Evolutionary conservation across 345 rosid species (phyloP), one percentile per base, ranked within the genome.

Genomic region (Noccaea caerulescens): DNA sequence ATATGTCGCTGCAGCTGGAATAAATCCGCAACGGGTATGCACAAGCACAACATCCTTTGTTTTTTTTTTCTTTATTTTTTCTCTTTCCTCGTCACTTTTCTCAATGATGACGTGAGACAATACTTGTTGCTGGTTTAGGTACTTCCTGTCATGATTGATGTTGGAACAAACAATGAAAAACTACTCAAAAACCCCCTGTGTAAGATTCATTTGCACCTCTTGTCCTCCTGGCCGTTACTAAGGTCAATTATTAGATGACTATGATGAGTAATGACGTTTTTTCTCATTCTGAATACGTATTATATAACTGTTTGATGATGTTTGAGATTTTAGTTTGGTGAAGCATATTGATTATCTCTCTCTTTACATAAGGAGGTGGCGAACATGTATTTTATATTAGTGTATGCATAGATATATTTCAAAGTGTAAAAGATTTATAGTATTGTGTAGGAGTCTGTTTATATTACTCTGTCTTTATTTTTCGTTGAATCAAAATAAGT

Each of bases 61-160:
- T 42, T 36, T n/a, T 20, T 20, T 20, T 20, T 20, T 20, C 7
- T 5, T 10, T 7, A 9, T 10, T 30, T 34, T 2, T 5, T 10
- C 4, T 20, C 8, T 30, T 34, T 2, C 25, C 1, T 23, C 20
- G 7, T 4, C 39, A 55, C 16, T 42, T 41, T 63, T 63, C 14
- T 52, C 4, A 42, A 33, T 72, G 36, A 11, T 61, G 25, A 69
- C 9, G 33, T 57, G 27, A 53, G 62, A 45, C 10, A 9, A 27
- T 79, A 55, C 45, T 33, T 75, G 23, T 72, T 57, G 63, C 52
- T 68, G 68, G 69, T 59, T 54, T 81, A 94, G 99, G 99, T 89
- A 68, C 96, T 91, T 71, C 99, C 97, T 74, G 93, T 94, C 72
- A 91, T 91, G 99, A 91, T 94, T 84, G 99, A 94, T 81, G 93